phyloP scores from a whole-genome alignment of 176 grass and related monocot species.

The Oryza glaberrima region DNA sequence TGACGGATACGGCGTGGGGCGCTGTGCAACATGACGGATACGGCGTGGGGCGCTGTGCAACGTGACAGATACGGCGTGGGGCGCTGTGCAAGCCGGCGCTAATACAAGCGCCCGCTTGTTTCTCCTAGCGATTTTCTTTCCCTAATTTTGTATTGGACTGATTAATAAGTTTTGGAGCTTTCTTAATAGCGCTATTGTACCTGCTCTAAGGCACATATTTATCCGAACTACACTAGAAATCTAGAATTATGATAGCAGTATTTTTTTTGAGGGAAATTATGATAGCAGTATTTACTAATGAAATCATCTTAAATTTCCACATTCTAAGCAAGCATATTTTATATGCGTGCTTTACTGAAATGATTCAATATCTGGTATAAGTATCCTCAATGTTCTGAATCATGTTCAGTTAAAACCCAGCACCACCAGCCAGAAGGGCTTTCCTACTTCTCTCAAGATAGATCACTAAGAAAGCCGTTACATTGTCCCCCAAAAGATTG shows the following conservation, averaged over 20 bases:
- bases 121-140: too few species aligned
- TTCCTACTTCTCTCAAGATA: background rate
- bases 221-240: background rate
- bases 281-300: background rate
- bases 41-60: too few species aligned
- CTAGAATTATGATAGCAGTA: too few species aligned
- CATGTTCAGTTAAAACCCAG: conserved; percentile 3
- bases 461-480: background rate
- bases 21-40: too few species aligned
- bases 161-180: too few species aligned
- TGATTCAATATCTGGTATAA: conserved; percentile 21
- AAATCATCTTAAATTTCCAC: background rate
- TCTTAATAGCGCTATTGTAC: too few species aligned
- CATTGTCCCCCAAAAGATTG: background rate
- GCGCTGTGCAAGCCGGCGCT: too few species aligned
- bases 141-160: too few species aligned
- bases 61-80: too few species aligned
- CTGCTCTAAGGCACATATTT: background rate
- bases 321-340: background rate
- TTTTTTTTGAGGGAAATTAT: too few species aligned
- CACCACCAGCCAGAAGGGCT: background rate
- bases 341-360: background rate
- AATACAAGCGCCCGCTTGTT: too few species aligned
- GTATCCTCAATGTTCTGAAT: conserved; percentile 36
- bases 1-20: too few species aligned